These are phyloP conservation scores for Trametes cingulata DNA, from an alignment of 768 basidiomycete genomes.

Conservation along the genomic window DNA sequence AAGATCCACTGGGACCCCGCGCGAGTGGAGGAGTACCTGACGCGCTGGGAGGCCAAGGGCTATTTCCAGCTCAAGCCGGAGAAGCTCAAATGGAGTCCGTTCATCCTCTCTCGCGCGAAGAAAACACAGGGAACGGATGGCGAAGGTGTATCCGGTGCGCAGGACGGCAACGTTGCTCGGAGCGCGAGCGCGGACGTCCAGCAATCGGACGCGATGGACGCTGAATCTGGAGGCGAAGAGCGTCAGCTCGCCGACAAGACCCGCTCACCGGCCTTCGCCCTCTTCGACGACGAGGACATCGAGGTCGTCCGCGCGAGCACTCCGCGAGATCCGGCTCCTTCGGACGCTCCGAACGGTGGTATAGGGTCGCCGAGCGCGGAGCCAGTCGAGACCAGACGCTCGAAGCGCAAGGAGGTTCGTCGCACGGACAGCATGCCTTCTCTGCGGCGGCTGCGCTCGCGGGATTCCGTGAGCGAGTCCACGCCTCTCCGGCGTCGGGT, in stretches of 20 bases:
- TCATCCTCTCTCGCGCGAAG: conserved; percentile 60
- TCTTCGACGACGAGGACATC: conserved; percentile 35
- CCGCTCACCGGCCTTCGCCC: conserved; percentile 24
- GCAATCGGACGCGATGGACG: not conserved
- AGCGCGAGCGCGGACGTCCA: conserved; percentile 1
- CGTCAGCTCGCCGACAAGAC: conserved; percentile 3
- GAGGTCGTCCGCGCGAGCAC: conserved; percentile 22
- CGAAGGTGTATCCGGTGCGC: not conserved
- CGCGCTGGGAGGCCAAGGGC: conserved; percentile 74
- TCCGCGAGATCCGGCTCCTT: not conserved
- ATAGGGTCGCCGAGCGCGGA: conserved; percentile 10
- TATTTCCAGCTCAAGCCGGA: conserved; percentile 78
- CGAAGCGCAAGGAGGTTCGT: conserved; percentile 8
- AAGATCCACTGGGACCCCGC: conserved; percentile 72
- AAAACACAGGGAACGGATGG: conserved; percentile 28
- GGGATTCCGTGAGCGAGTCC: conserved; percentile 12
- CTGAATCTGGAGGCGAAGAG: not conserved
- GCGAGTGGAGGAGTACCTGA: conserved; percentile 64
- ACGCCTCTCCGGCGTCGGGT: conserved; percentile 13
- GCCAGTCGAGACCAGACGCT: conserved; percentile 4
- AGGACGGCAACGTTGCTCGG: not conserved
- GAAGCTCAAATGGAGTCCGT: conserved; percentile 93
- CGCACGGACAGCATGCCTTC: conserved; percentile 5
- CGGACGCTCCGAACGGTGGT: not conserved
- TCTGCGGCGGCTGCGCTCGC: conserved; percentile 17